phyloP scores from a whole-genome alignment of 2,329 filamentous ascomycete species.

The Dothideomycetes sp. region DNA sequence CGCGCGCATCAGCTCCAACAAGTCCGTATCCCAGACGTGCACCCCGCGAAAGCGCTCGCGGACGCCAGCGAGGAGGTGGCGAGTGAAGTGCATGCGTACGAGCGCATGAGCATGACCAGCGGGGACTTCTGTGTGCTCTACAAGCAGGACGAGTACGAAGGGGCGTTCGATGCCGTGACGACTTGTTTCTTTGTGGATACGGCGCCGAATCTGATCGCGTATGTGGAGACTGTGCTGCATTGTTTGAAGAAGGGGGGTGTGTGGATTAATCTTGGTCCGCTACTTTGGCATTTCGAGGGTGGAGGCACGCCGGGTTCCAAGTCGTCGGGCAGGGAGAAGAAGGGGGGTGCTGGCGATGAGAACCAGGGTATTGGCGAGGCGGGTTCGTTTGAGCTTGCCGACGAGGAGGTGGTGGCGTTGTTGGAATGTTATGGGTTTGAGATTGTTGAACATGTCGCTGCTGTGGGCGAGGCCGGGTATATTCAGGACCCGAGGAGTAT shows the following conservation, averaged over 20 bases:
- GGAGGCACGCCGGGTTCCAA: conserved; percentile 35
- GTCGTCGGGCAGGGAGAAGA: conserved; percentile 36
- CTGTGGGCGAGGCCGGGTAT: conserved; percentile 59
- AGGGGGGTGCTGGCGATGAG: conserved; percentile 5
- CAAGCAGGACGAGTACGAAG: conserved; percentile 47
- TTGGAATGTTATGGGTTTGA: conserved; percentile 66
- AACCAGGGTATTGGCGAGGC: conserved; percentile 67
- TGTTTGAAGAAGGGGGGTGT: conserved; percentile 69
- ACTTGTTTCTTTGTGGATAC: conserved; percentile 97
- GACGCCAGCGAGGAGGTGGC: conserved; percentile 14
- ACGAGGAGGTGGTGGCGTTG: conserved; percentile 75
- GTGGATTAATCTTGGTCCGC: conserved; percentile 80
- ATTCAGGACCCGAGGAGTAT: conserved; percentile 79
- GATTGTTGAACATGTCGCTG: conserved; percentile 35
- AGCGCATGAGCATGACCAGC: conserved; percentile 82
- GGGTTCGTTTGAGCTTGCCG: conserved; percentile 78
- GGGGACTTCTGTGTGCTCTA: conserved; percentile 92
- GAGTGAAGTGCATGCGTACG: conserved; percentile 30
- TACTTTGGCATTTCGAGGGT: conserved; percentile 93
- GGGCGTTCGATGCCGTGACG: conserved; percentile 67
- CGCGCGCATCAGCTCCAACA: conserved; percentile 64
- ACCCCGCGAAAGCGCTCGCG: conserved; percentile 27
- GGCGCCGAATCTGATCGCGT: conserved; percentile 82
- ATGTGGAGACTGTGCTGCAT: conserved; percentile 70
- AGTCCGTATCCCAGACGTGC: conserved; percentile 68